Conservation (phyloP, 768 basidiomycete genomes). For the Naganishia randhawae region DNA sequence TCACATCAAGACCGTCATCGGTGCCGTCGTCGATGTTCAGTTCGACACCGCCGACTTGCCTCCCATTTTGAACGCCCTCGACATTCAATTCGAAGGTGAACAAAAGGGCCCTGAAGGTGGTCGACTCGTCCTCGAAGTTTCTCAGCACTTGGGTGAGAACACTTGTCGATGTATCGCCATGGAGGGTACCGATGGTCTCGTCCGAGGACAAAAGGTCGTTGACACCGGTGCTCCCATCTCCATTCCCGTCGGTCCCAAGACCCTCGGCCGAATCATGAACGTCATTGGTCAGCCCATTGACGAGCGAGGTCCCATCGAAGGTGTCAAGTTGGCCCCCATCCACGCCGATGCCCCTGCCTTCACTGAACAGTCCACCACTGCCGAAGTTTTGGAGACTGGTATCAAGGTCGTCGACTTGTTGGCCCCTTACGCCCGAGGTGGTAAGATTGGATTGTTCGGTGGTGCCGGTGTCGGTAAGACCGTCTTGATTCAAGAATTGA, state of each 20-base stretch:
- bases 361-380: slow-evolving; percentile 97
- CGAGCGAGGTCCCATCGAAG: slow-evolving; percentile 97
- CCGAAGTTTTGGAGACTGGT: slow-evolving; percentile 98
- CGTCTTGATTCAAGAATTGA: slow-evolving; percentile 97
- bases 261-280: slow-evolving; percentile 99
- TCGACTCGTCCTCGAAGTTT: slow-evolving; percentile 97
- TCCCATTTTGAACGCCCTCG: slow-evolving; percentile 96
- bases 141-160: slow-evolving; percentile 98
- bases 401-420: slow-evolving; percentile 99
- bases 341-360: slow-evolving; percentile 96
- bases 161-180: slow-evolving; percentile 99
- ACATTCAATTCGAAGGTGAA: slow-evolving; percentile 64
- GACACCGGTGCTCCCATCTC: slow-evolving; percentile 95
- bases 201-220: slow-evolving; percentile 93
- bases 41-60: slow-evolving; percentile 93
- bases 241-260: slow-evolving; percentile 91
- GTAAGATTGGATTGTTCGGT: slow-evolving; percentile 99
- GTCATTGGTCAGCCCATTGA: slow-evolving; percentile 99
- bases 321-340: slow-evolving; percentile 84
- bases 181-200: slow-evolving; percentile 99
- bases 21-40: slow-evolving; percentile 99
- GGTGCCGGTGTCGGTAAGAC: slow-evolving; percentile 99
- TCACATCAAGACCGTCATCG: slow-evolving; percentile 95
- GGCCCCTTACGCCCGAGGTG: slow-evolving; percentile 99
- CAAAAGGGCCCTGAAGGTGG: slow-evolving; percentile 72